Conservation (phyloP, 768 basidiomycete genomes). For the Russula olivacea region DNA sequence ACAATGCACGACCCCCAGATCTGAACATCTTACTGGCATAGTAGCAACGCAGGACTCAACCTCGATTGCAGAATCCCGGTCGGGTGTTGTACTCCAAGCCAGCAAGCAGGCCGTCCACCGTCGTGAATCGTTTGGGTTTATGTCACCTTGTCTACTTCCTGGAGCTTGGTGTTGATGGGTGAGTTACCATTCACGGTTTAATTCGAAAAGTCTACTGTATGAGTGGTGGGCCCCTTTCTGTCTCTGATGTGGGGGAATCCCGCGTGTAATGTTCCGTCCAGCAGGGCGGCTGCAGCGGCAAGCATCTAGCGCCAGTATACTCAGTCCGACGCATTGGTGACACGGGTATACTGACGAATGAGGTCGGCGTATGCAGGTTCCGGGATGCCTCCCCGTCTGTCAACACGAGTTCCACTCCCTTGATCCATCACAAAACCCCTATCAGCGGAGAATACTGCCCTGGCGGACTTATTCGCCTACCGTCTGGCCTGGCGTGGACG, state of each 20-base stretch:
- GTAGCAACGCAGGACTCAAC: not conserved
- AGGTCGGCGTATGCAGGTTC: slow-evolving; percentile 1
- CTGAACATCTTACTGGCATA: not conserved
- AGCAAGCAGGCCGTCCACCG: not conserved
- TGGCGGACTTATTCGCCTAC: slow-evolving; percentile 8
- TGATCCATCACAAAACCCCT: slow-evolving; percentile 8
- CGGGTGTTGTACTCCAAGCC: not conserved
- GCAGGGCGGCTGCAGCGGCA: not conserved
- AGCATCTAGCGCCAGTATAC: not conserved
- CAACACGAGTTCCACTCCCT: slow-evolving; percentile 4
- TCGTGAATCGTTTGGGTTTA: not conserved
- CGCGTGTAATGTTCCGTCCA: slow-evolving; percentile 1
- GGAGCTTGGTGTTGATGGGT: slow-evolving; percentile 14
- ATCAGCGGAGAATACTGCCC: slow-evolving; percentile 8
- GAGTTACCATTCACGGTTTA: slow-evolving; percentile 1
- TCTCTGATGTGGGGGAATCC: not conserved
- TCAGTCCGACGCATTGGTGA: slow-evolving; percentile 1
- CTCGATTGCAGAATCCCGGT: not conserved
- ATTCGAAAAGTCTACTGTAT: not conserved
- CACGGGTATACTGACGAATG: slow-evolving; percentile 12
- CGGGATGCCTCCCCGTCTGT: not conserved
- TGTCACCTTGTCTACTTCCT: not conserved
- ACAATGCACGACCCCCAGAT: not conserved
- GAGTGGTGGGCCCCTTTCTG: slow-evolving; percentile 8
- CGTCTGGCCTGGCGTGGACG: not conserved